Evolutionary conservation across 1,139 yeast genomes (phyloP).

Genomic region (Magnusiomyces starmeri): DNA sequence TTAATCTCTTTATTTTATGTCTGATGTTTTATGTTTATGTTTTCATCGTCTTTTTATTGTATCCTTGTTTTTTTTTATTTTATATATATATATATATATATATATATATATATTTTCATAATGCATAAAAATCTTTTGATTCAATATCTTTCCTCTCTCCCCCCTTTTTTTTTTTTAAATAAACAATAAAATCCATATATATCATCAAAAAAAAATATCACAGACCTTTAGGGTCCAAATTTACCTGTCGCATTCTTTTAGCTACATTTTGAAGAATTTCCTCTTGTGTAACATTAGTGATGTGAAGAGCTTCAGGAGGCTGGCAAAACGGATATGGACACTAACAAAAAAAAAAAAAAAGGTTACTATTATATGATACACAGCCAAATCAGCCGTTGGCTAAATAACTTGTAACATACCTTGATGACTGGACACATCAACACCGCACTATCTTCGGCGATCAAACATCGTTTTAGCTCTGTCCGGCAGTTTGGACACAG

Average conservation of each 20-base stretch:
- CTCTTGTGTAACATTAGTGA: constrained; percentile 16
- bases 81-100: neutral
- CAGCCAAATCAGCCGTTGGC: neutral
- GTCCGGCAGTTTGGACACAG: constrained; percentile 31
- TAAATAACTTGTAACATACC: constrained; percentile 11
- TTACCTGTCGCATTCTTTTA: constrained; percentile 19
- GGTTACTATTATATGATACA: neutral
- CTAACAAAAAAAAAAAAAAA: constrained; percentile 7
- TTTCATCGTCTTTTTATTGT: neutral
- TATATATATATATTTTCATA: too few species aligned
- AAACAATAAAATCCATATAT: neutral
- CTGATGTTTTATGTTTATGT: neutral
- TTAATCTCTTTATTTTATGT: too few species aligned
- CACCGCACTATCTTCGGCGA: constrained; percentile 33
- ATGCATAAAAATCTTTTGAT: neutral
- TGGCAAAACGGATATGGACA: constrained; percentile 36
- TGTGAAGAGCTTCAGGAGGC: constrained; percentile 11
- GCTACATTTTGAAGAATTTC: constrained; percentile 21
- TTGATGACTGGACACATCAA: constrained; percentile 30
- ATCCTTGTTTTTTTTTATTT: constrained; percentile 21
- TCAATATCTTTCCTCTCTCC: neutral
- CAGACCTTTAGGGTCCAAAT: constrained; percentile 13
- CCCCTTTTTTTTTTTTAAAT: neutral
- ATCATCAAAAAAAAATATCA: constrained; percentile 5
- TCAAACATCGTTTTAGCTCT: constrained; percentile 30